phyloP scores from a whole-genome alignment of 768 basidiomycete genomes.

The Podaxis carcinomalis region DNA sequence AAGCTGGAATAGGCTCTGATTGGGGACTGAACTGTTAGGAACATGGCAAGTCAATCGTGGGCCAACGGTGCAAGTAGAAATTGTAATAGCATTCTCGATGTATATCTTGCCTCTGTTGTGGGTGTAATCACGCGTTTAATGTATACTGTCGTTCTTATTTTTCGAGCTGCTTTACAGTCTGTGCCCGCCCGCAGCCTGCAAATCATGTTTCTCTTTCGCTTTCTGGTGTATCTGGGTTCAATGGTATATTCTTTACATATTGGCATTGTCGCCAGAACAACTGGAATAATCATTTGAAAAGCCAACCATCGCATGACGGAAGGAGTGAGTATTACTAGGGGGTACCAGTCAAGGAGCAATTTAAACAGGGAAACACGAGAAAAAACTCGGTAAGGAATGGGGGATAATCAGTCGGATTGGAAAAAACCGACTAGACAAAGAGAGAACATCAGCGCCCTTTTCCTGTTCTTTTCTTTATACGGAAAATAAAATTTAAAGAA shows the following conservation, averaged over 20 bases:
- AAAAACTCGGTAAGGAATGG: constrained; percentile 6
- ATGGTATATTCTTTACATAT: too few relatives aligned
- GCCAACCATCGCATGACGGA: not conserved
- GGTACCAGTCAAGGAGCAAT: constrained; percentile 3
- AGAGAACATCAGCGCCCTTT: constrained; percentile 2
- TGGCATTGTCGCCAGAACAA: not conserved
- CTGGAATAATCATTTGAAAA: constrained; percentile 1
- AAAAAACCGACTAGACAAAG: not conserved
- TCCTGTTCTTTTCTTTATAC: constrained; percentile 11
- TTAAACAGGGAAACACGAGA: constrained; percentile 4
- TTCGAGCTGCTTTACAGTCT: too few relatives aligned
- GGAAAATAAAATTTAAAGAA: constrained; percentile 1
- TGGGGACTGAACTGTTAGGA: constrained; percentile 39
- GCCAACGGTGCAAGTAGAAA: constrained; percentile 77
- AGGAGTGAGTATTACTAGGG: constrained; percentile 10
- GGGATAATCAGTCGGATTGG: not conserved
- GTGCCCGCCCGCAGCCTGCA: too few relatives aligned
- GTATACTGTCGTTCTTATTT: not conserved
- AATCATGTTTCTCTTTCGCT: not conserved
- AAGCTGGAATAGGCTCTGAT: not conserved
- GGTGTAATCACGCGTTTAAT: not conserved
- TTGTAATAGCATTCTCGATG: constrained; percentile 2
- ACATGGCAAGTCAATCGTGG: constrained; percentile 78
- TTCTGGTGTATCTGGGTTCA: too few relatives aligned
- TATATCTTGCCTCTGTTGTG: constrained; percentile 1